A percentile compares a stretch with the other conserved stretches of the same genome.
These are phyloP conservation scores for Areca catechu DNA, from an alignment of 176 grass and related monocot genomes.

Conservation along the genomic window DNA sequence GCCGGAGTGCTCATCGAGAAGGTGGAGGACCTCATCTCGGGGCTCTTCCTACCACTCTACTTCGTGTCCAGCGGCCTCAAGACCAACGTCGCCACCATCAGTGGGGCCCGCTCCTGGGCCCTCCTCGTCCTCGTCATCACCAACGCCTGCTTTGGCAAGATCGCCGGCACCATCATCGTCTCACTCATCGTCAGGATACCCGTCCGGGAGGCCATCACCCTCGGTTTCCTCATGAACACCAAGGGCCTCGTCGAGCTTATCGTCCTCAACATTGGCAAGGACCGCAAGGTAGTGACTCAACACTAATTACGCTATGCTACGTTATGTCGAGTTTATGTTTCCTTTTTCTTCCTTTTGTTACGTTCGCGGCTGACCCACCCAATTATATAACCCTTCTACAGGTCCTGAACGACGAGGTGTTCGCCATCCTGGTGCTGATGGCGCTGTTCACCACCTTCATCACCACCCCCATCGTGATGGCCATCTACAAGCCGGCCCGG, in stretches of 20 bases:
- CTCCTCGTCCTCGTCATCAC: slow-evolving; percentile 6
- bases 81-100: slow-evolving; percentile 8
- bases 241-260: slow-evolving; percentile 13
- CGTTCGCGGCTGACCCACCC: background rate
- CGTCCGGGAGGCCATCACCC: background rate
- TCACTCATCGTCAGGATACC: background rate
- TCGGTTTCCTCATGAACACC: slow-evolving; percentile 17
- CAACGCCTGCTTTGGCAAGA: slow-evolving; percentile 3
- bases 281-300: slow-evolving; percentile 1
- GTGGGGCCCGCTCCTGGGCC: background rate
- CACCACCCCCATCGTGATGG: slow-evolving; percentile 6
- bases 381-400: background rate
- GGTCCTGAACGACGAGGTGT: slow-evolving; percentile 6
- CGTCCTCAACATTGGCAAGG: slow-evolving; percentile 13
- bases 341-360: background rate
- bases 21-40: slow-evolving; percentile 6
- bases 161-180: background rate
- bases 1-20: background rate
- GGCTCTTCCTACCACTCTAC: slow-evolving; percentile 6
- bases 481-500: slow-evolving; percentile 1
- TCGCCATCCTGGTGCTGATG: slow-evolving; percentile 13
- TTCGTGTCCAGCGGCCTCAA: slow-evolving; percentile 16
- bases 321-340: background rate
- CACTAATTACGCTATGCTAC: too few species aligned
- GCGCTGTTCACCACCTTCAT: slow-evolving; percentile 11